A percentile compares a stretch with the other conserved stretches of the same genome.
phyloP scores from a whole-genome alignment of 139 green algal species.

The Microglena sp. region DNA sequence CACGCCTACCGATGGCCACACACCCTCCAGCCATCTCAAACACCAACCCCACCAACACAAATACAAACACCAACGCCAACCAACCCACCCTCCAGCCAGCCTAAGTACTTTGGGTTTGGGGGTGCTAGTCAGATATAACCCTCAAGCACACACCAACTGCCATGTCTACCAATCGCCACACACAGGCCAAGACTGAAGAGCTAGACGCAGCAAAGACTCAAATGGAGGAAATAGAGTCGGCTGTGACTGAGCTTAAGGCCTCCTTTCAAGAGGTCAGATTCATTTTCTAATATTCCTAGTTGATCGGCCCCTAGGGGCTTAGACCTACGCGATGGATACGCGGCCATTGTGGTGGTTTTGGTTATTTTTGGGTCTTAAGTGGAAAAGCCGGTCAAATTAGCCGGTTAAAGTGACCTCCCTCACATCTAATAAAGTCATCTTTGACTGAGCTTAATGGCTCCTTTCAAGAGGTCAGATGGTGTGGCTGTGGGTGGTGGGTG shows the following conservation, averaged over 20 bases:
- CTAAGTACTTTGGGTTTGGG: background rate
- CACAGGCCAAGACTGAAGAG: constrained; percentile 5
- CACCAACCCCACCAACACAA: background rate
- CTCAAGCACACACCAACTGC: background rate
- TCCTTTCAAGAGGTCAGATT: constrained; percentile 31
- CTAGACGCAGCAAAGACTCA: constrained; percentile 15
- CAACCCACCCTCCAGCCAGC: background rate
- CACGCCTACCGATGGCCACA: background rate
- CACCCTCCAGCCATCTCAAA: background rate
- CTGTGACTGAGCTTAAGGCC: constrained; percentile 27
- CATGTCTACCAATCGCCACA: background rate
- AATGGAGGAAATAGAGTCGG: constrained; percentile 23
- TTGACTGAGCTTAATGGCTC: constrained; percentile 17
- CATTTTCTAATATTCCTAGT: too few species aligned
- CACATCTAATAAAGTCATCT: background rate
- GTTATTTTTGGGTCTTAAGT: too few species aligned
- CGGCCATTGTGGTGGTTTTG: too few species aligned
- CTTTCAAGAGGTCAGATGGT: constrained; percentile 22
- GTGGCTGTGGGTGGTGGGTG: too few species aligned
- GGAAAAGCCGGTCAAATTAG: too few species aligned
- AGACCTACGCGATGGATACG: too few species aligned
- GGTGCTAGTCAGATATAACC: too few species aligned
- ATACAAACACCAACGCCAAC: background rate
- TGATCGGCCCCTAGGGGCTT: too few species aligned
- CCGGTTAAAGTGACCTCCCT: too few species aligned